Base-by-base conservation (phyloP, 371 early-diverging fungal genomes). In the Globomyces sp. region DNA sequence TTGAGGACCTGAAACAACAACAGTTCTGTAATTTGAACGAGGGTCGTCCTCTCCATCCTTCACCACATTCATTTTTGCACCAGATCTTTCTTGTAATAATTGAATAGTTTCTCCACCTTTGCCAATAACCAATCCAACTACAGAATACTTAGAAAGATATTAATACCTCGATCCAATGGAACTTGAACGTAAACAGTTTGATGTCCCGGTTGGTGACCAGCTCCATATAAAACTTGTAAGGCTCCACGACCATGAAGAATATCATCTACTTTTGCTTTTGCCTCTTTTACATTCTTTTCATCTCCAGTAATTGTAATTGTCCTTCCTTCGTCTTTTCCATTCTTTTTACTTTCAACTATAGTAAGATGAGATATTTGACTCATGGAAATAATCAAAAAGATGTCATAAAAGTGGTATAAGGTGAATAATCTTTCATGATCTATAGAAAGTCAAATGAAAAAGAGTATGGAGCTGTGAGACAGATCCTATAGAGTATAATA, bases 101-200 rank as follows among this genome's bases (percentile, higher is more conserved):
- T 90, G 85, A 74, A 95, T 93, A 2, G 91, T 95, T 77, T 93
- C 94, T 34, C 94, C 94, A 48, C 92, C 88, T 57, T 88, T 79
- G 8, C 96, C 96, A 74, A 95, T 95, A 13, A 95, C 88, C 43
- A 92, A 77, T 0, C 96, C 96, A 8, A 95, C 94, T 71, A 86
- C 3, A 61, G 39, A 6, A 41, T 40, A 52, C 57, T 39, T 13
- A 70, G 24, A 24, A 24, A 0, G 24, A 24, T 24, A 24, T 0
- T 24, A 66, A 39, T 39, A 55, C 55, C 58, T 58, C 58, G 24
- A 66, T 34, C 58, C 57, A 34, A 58, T 44, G 58, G 55, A 5
- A 58, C 58, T 41, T 58, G 45, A 11, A 58, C 44, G 41, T 58
- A 58, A 13, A 58, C 58, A 44, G 58, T 58, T 43, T 43, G 24